Evolutionary conservation across 2,329 filamentous ascomycete genomes (phyloP).

Genomic region (Arthrobotrys musiformis): DNA sequence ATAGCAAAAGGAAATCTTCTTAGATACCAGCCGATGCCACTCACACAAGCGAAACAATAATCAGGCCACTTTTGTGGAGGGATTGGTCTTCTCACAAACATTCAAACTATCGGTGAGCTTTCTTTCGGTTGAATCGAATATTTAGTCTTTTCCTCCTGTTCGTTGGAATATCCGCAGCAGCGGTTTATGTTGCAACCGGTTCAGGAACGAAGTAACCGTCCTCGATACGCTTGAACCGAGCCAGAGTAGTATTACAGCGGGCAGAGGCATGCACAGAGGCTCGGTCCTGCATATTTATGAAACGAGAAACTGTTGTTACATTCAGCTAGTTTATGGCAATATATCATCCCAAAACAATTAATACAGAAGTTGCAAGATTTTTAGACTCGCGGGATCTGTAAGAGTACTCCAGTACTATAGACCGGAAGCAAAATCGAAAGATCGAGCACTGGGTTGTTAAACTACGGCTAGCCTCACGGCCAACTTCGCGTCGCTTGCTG

Average conservation of each 20-base stretch:
- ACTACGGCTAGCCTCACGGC: too few relatives aligned
- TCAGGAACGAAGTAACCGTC: conserved; percentile 10
- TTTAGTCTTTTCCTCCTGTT: background rate
- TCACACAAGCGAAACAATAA: too few relatives aligned
- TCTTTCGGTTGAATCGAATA: background rate
- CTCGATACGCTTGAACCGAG: background rate
- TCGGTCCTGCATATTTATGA: conserved; percentile 19
- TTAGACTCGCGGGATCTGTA: background rate
- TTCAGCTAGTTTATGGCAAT: background rate
- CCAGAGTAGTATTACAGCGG: background rate
- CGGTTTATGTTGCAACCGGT: background rate
- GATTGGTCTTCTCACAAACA: background rate
- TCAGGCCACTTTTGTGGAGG: background rate
- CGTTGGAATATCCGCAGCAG: conserved; percentile 24
- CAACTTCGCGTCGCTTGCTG: too few relatives aligned
- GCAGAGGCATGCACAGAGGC: background rate
- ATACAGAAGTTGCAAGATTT: background rate
- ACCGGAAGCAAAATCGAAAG: background rate
- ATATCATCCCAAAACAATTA: background rate
- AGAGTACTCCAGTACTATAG: background rate
- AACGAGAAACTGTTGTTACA: conserved; percentile 6
- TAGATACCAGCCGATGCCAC: background rate
- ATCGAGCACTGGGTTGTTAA: background rate
- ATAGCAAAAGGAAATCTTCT: background rate
- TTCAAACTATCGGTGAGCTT: background rate